Conservation (phyloP, 495 filamentous ascomycete species). For the Recurvomyces mirabilis region DNA sequence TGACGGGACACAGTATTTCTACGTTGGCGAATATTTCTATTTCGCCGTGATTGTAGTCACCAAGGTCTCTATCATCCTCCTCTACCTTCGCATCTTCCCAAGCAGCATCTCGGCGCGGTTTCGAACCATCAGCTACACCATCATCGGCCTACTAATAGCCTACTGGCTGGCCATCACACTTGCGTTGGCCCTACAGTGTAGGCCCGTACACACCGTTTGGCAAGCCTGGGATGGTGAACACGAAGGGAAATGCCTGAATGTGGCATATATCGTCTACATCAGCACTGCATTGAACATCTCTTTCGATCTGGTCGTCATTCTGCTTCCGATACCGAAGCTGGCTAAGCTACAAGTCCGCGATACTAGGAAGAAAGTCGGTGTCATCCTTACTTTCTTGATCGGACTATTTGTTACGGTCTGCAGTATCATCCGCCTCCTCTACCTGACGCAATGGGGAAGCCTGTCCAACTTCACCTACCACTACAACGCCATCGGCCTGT, state of each 20-base stretch:
- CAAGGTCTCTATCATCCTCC: conserved; percentile 39
- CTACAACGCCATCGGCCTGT: conserved; percentile 24
- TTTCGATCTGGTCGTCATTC: conserved; percentile 22
- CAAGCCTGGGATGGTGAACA: conserved; percentile 16
- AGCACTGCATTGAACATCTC: conserved; percentile 27
- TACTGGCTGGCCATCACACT: conserved; percentile 34
- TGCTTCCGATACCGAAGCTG: conserved; percentile 37
- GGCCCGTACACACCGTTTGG: conserved; percentile 28
- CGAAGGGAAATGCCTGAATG: conserved; percentile 2
- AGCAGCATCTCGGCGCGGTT: conserved; percentile 39
- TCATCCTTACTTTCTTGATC: conserved; percentile 43
- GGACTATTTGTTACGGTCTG: conserved; percentile 40
- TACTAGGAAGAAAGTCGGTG: conserved; percentile 36
- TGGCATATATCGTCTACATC: no score
- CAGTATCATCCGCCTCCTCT: conserved; percentile 33
- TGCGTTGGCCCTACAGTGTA: conserved; percentile 35
- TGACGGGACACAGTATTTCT: conserved; percentile 14
- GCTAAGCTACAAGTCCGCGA: conserved; percentile 35
- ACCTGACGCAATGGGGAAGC: conserved; percentile 29
- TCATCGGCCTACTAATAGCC: conserved; percentile 28
- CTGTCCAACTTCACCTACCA: conserved; percentile 26
- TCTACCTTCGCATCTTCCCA: conserved; percentile 42
- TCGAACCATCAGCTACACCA: conserved; percentile 32
- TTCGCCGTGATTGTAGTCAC: conserved; percentile 16
- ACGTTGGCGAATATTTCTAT: conserved; percentile 7